Evolutionary conservation across 176 grass and related monocot species (phyloP).

Genomic region (Chloris gayana): DNA sequence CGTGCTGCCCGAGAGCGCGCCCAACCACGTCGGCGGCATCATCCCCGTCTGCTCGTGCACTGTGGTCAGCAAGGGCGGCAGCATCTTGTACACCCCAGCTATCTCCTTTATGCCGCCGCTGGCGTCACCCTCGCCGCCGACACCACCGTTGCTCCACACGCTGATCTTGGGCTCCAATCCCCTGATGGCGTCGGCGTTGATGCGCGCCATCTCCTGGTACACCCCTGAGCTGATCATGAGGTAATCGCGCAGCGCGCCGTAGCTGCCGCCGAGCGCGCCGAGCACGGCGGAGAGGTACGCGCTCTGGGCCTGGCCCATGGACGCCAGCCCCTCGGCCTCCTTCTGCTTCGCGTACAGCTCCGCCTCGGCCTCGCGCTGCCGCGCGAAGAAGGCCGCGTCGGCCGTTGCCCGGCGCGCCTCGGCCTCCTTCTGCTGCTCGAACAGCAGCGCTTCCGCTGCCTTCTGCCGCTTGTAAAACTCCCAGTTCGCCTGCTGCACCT

Average conservation of each 20-base stretch:
- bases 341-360: slow-evolving; percentile 78
- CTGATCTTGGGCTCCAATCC: slow-evolving; percentile 90
- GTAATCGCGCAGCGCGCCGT: slow-evolving; percentile 68
- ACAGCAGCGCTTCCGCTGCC: slow-evolving; percentile 61
- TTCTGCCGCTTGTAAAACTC: slow-evolving; percentile 75
- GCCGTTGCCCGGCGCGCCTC: slow-evolving; percentile 42
- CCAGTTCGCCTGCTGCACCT: slow-evolving; percentile 77
- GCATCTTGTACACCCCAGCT: slow-evolving; percentile 72
- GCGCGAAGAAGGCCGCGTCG: slow-evolving; percentile 59
- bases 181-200: slow-evolving; percentile 69
- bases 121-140: background rate
- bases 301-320: slow-evolving; percentile 62
- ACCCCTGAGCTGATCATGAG: slow-evolving; percentile 66
- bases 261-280: slow-evolving; percentile 61
- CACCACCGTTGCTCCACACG: slow-evolving; percentile 53
- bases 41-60: slow-evolving; percentile 89
- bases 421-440: slow-evolving; percentile 60
- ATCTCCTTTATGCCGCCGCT: slow-evolving; percentile 62
- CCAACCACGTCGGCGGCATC: slow-evolving; percentile 82
- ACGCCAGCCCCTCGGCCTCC: slow-evolving; percentile 61
- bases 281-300: slow-evolving; percentile 64
- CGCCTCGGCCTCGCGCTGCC: slow-evolving; percentile 52
- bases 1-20: slow-evolving; percentile 17
- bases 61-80: slow-evolving; percentile 70
- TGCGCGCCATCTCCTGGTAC: slow-evolving; percentile 82